Evolutionary conservation across 73 alveolate species (phyloP).

Genomic region (Effrenium voratum): DNA sequence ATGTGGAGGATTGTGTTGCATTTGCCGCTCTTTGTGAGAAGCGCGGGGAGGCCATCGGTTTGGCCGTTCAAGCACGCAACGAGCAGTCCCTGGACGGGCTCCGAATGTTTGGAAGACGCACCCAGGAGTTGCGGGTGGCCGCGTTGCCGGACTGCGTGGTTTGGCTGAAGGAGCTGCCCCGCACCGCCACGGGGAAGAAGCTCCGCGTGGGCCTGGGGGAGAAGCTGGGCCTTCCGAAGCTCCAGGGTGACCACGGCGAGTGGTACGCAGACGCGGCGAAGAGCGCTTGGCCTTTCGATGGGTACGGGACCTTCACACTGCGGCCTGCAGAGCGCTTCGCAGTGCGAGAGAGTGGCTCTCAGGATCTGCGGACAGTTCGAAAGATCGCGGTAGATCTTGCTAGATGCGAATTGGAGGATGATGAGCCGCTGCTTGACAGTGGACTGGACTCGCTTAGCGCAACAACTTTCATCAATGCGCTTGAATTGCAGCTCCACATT

Average conservation of each 20-base stretch:
- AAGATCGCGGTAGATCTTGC: not conserved
- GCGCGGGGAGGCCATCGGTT: constrained; percentile 47
- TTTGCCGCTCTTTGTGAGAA: constrained; percentile 29
- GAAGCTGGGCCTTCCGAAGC: constrained; percentile 18
- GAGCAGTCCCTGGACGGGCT: not conserved
- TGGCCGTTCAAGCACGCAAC: not conserved
- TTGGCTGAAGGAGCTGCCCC: constrained; percentile 14
- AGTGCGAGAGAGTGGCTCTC: not conserved
- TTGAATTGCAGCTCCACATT: not conserved
- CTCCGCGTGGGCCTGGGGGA: constrained; percentile 49
- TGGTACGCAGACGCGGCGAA: constrained; percentile 29
- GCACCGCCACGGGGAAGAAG: constrained; percentile 74
- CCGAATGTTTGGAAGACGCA: constrained; percentile 51
- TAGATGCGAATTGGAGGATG: not conserved
- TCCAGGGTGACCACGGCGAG: constrained; percentile 39
- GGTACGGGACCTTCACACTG: not conserved
- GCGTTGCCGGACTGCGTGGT: constrained; percentile 64
- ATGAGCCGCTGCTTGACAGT: constrained; percentile 11
- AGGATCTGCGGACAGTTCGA: not conserved
- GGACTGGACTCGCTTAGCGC: constrained; percentile 56
- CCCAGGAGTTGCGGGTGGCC: constrained; percentile 36
- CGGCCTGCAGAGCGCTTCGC: constrained; percentile 30
- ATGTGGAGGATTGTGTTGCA: constrained; percentile 36
- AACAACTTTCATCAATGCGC: constrained; percentile 9
- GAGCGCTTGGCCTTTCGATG: not conserved